Conservation (phyloP, 140 eudicot genomes). For the Cichorium intybus region DNA sequence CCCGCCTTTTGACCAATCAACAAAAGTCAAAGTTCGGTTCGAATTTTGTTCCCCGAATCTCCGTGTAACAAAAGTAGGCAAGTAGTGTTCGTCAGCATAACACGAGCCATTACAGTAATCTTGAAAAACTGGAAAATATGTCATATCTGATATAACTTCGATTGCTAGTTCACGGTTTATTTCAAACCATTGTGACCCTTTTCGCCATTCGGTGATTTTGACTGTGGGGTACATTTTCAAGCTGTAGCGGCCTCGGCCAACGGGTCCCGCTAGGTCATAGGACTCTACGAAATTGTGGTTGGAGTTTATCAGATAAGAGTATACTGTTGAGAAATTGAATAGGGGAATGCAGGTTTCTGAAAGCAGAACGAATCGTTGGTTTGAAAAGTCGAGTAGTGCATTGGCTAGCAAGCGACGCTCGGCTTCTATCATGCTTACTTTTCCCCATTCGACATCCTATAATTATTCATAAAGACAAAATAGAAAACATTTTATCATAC, state of each 20-base stretch:
- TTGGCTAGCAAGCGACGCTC: constrained; percentile 54
- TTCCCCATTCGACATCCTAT: constrained; percentile 59
- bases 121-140: constrained; percentile 39
- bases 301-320: constrained; percentile 50
- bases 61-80: constrained; percentile 43
- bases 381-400: constrained; percentile 50
- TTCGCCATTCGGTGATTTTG: constrained; percentile 46
- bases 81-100: constrained; percentile 54
- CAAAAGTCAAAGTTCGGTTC: constrained; percentile 48
- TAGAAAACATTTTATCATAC: background rate
- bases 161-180: constrained; percentile 40
- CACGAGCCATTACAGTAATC: constrained; percentile 39
- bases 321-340: constrained; percentile 47
- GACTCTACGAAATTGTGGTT: constrained; percentile 32
- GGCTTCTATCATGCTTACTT: constrained; percentile 54
- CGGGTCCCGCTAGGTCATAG: constrained; percentile 40
- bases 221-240: constrained; percentile 36
- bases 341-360: constrained; percentile 58
- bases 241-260: constrained; percentile 51
- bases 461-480: background rate
- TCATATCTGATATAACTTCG: constrained; percentile 40
- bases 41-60: constrained; percentile 34
- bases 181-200: constrained; percentile 71
- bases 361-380: constrained; percentile 53
- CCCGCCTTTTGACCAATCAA: constrained; percentile 53